These are phyloP conservation scores for Singerocomus inundabilis DNA, from an alignment of 1,284 basidiomycete genomes.

Conservation along the genomic window DNA sequence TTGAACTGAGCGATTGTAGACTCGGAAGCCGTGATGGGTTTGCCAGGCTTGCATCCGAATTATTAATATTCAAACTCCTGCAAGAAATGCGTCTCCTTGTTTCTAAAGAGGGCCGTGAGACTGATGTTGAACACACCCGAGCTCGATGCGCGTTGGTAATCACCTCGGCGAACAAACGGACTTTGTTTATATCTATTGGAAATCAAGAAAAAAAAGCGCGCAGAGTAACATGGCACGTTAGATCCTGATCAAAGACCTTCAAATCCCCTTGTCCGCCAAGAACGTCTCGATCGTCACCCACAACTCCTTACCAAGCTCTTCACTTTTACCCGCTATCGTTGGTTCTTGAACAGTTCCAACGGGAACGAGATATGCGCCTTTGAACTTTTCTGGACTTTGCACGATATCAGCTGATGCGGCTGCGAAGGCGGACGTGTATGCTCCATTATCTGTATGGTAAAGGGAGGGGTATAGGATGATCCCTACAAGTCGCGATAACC, in stretches of 20 bases:
- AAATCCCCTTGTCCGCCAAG: conserved; percentile 23
- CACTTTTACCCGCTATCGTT: conserved; percentile 25
- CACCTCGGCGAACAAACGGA: too few species aligned
- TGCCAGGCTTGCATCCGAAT: too few species aligned
- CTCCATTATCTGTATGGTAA: conserved; percentile 39
- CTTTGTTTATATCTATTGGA: too few species aligned
- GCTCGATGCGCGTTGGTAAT: too few species aligned
- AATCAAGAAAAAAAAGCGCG: neutral
- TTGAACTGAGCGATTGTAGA: too few species aligned
- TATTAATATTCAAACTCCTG: too few species aligned
- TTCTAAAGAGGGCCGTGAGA: too few species aligned
- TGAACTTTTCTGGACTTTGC: conserved; percentile 40
- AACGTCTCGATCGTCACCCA: conserved; percentile 43
- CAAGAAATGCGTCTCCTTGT: too few species aligned
- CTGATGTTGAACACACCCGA: too few species aligned
- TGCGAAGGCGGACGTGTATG: conserved; percentile 45
- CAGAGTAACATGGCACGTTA: too few species aligned
- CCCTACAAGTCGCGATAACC: conserved; percentile 27
- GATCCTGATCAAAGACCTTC: neutral
- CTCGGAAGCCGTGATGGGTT: too few species aligned
- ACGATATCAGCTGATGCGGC: conserved; percentile 42
- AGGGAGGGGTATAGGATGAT: conserved; percentile 37
- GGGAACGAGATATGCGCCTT: conserved; percentile 45
- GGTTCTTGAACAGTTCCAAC: conserved; percentile 33
- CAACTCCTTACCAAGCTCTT: conserved; percentile 42